Evolutionary conservation across 2,329 filamentous ascomycete genomes (phyloP).

Genomic region (Periconia sp.): DNA sequence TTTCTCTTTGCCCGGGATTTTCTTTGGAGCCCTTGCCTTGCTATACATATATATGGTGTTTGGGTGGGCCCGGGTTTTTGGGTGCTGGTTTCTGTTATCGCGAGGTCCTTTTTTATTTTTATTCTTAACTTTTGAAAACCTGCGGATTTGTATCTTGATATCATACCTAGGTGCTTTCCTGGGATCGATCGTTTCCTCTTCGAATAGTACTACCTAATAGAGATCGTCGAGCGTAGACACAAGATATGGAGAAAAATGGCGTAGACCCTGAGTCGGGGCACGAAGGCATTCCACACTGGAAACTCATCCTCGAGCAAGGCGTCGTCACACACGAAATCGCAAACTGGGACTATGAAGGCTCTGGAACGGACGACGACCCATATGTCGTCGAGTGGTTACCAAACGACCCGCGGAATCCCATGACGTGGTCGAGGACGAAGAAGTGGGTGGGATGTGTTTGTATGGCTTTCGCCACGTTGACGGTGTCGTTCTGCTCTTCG

Average conservation of each 20-base stretch:
- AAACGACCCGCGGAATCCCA: slow-evolving; percentile 54
- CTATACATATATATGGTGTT: no score
- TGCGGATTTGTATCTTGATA: no score
- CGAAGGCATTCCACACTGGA: slow-evolving; percentile 42
- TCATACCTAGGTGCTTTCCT: not conserved
- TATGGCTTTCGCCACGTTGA: slow-evolving; percentile 51
- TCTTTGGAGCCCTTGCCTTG: no score
- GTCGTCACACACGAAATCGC: slow-evolving; percentile 43
- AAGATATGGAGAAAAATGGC: slow-evolving; percentile 19
- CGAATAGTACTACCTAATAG: not conserved
- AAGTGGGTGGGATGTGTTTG: slow-evolving; percentile 51
- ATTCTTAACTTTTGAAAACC: no score
- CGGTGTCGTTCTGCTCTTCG: slow-evolving; percentile 52
- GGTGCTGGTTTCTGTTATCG: no score
- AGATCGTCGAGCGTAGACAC: not conserved
- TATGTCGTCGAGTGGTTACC: slow-evolving; percentile 55
- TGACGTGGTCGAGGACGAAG: slow-evolving; percentile 45
- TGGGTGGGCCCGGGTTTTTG: no score
- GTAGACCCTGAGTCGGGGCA: slow-evolving; percentile 41
- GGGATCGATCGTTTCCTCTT: not conserved
- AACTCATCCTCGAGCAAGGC: slow-evolving; percentile 45
- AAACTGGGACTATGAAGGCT: slow-evolving; percentile 50
- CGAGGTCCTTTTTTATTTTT: no score
- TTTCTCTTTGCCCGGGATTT: no score
- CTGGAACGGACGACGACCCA: slow-evolving; percentile 52